phyloP scores from a whole-genome alignment of 768 basidiomycete genomes.

The Cyathus striatus region DNA sequence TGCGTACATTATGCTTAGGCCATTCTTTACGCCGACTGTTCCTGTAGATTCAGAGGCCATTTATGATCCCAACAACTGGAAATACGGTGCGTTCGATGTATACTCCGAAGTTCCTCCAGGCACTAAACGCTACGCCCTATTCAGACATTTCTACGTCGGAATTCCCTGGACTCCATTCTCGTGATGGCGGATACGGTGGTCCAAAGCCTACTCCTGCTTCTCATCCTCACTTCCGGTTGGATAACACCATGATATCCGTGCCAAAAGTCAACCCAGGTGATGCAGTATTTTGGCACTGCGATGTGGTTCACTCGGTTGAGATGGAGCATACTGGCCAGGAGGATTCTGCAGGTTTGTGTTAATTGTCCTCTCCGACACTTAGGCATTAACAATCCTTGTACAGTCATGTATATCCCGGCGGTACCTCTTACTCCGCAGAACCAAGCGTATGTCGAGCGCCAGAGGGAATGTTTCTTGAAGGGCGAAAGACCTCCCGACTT shows the following conservation, averaged over 20 bases:
- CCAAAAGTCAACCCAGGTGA: slow-evolving; percentile 74
- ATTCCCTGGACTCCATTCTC: slow-evolving; percentile 45
- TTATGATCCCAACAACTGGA: slow-evolving; percentile 49
- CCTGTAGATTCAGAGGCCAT: slow-evolving; percentile 32
- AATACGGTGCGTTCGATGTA: slow-evolving; percentile 28
- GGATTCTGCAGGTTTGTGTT: slow-evolving; percentile 48
- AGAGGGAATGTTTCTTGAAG: slow-evolving; percentile 55
- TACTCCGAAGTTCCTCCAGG: background rate
- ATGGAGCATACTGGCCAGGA: slow-evolving; percentile 44
- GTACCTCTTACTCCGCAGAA: slow-evolving; percentile 63
- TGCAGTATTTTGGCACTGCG: slow-evolving; percentile 76
- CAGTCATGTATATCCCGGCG: slow-evolving; percentile 78
- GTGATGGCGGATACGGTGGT: slow-evolving; percentile 31
- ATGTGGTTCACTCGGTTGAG: slow-evolving; percentile 47
- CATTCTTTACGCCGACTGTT: slow-evolving; percentile 62
- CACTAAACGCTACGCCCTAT: background rate
- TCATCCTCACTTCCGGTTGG: slow-evolving; percentile 66
- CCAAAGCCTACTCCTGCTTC: slow-evolving; percentile 46
- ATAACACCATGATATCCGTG: slow-evolving; percentile 62
- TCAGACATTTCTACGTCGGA: slow-evolving; percentile 42
- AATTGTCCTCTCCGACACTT: background rate
- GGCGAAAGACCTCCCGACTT: slow-evolving; percentile 72
- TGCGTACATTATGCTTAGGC: slow-evolving; percentile 68
- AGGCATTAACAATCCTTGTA: background rate
- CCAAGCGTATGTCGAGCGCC: slow-evolving; percentile 53